Base-by-base conservation (phyloP, 352 stramenopile genomes). In the Pythium grandisporangium region DNA sequence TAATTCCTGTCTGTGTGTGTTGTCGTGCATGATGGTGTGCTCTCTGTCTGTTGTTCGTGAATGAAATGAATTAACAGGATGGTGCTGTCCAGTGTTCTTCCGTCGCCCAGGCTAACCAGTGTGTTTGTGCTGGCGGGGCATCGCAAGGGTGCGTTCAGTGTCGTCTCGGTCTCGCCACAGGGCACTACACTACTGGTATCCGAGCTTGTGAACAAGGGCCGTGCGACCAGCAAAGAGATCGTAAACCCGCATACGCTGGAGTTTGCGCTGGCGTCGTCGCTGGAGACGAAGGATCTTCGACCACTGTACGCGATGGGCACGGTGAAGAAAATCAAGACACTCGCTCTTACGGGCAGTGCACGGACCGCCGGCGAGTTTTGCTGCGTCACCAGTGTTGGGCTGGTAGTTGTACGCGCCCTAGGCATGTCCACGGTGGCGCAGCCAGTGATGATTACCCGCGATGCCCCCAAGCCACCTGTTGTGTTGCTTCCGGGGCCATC, bases 251-350 rank as follows among this genome's bases (percentile, higher is more conserved):
- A 61, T 27, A 80, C 72, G 42, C 57, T 64, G 11, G 74, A 88
- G 57, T 77, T 81, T 50, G 51, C 49, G 23, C 53, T 66, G 13
- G 47, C 39, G 11, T 63, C 53, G 16, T 63, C 55, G 1, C 58
- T 67, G 20, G 71, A 88, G 36, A 79, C 71, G 7, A 54, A 49
- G 22, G 74, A 88, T 30, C 42, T 84, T 4, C 45, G 52, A 17
- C 12, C 24, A 22, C 36, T 40, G 6, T 34, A 51, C 27, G 45
- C 33, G 4, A 45, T 50, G 25, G 26, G 35, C 6, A 43, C 37
- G 2, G 32, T 60, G 16, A 87, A 87, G 48, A 72, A 80, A 40
- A 45, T 71, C 45, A 87, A 84, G 44, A 36, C 80, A 23, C 37
- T 61, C 6, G 67, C 61, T 8, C 53, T 87, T 13, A 58, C 51